Evolutionary conservation across 148 eudicot genomes (phyloP).

Genomic region (Cornus florida): DNA sequence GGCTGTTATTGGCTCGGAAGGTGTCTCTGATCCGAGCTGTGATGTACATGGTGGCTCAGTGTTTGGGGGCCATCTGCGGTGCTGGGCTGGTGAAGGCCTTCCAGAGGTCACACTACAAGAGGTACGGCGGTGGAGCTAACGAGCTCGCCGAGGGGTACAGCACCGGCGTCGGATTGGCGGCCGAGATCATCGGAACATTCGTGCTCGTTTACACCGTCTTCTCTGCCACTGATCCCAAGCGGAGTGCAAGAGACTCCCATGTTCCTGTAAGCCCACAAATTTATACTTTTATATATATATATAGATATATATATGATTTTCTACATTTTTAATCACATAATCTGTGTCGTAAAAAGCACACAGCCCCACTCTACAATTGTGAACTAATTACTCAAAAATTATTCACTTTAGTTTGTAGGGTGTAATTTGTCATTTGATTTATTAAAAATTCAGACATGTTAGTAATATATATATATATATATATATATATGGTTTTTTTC

Average conservation of each 20-base stretch:
- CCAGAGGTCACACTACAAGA: constrained; percentile 5
- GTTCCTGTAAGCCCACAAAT: constrained; percentile 8
- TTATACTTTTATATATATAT: too few species aligned
- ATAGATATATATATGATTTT: too few species aligned
- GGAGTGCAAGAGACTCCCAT: constrained; percentile 22
- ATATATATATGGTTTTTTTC: too few species aligned
- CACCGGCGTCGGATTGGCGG: constrained; percentile 16
- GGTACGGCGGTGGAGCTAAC: constrained; percentile 18
- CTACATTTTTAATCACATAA: too few species aligned
- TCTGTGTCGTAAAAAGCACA: too few species aligned
- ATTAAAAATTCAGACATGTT: too few species aligned
- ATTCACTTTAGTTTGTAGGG: too few species aligned
- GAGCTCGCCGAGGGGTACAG: constrained; percentile 8
- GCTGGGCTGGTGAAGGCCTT: constrained; percentile 20
- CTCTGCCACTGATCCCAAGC: constrained; percentile 28
- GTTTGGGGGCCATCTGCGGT: constrained; percentile 21
- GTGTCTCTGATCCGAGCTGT: constrained; percentile 24
- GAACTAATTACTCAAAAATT: too few species aligned
- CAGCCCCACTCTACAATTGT: too few species aligned
- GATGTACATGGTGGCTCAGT: constrained; percentile 29
- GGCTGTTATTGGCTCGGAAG: constrained; percentile 24
- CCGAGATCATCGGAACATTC: constrained; percentile 29
- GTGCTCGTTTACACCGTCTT: constrained; percentile 31
- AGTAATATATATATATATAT: too few species aligned
- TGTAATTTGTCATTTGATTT: too few species aligned